phyloP scores from a whole-genome alignment of 306 rosid species.

The Hippophae gyantsensis region DNA sequence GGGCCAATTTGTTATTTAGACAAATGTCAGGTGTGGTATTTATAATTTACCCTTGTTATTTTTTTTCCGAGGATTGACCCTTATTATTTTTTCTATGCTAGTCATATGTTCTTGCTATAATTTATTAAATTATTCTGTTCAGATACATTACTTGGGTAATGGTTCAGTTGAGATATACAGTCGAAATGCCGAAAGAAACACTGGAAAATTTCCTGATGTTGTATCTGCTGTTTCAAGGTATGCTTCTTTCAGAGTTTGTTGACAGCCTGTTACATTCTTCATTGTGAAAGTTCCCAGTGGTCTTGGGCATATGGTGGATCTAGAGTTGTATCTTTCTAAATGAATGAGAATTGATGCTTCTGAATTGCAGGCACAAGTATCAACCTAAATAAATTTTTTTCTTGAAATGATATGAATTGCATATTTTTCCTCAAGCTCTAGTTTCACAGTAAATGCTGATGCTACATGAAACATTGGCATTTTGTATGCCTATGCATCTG shows the following conservation, averaged over 20 bases:
- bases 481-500: slow-evolving; percentile 1
- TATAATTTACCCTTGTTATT: too few relatives aligned
- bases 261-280: neutral
- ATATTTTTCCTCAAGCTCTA: too few relatives aligned
- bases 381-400: too few relatives aligned
- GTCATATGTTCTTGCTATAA: slow-evolving; percentile 13
- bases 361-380: too few relatives aligned
- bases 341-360: too few relatives aligned
- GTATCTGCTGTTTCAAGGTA: slow-evolving; percentile 65
- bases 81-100: slow-evolving; percentile 3
- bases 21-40: too few relatives aligned
- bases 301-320: neutral
- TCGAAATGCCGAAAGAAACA: slow-evolving; percentile 87
- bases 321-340: neutral
- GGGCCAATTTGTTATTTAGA: too few relatives aligned
- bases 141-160: slow-evolving; percentile 87
- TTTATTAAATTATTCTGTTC: slow-evolving; percentile 19
- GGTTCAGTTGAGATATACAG: slow-evolving; percentile 85
- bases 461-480: neutral
- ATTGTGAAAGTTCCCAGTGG: neutral
- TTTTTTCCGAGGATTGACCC: too few relatives aligned
- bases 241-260: slow-evolving; percentile 2
- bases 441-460: neutral
- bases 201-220: slow-evolving; percentile 90
- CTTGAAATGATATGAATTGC: too few relatives aligned